Base-by-base conservation (phyloP, 129 eudicot genomes). In the Flaveria robusta region DNA sequence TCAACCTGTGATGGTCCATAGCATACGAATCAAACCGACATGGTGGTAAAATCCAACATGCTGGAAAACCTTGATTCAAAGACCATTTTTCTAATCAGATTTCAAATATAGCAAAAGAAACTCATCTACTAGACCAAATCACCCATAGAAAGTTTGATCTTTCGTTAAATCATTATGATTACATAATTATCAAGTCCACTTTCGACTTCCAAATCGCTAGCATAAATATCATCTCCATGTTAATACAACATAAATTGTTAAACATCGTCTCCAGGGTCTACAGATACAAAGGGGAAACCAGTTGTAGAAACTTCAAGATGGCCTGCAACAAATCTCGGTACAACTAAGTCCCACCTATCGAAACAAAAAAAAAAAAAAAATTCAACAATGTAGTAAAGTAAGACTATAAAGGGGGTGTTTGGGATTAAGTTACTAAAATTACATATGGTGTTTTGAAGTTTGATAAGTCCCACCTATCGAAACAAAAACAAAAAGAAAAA, bases 281-380 rank as follows among this genome's bases (percentile, higher is more conserved):
- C 5, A 75, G 77, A 72, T 20, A 68, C 7, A 47, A 20, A 68
- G 29, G 76, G 15, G 41, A 71, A 51, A 42, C 22, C 42, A 39
- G 24, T 37, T 34, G 39, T 22, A 74, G 43, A 15, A 13, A 50
- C 85, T 42, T 74, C 77, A 82, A 15, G 76, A 68, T 70, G 96
- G 96, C 86, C 96, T 86, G 76, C 84, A 72, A 89, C 97, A 92
- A 71, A 92, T 27, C 72, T 79, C 81, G 70, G 77, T 69, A 37
- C 88, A 75, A 11, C 71, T 74, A 66, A 89, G 79, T 55, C 83
- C 84, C 42, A 45, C 88, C 96, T 92, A 87, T 22, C 71, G 55
- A 42, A 71, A 76, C 5, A 19, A 66, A 12, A 34, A 23, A 9
- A 13, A 45, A 16, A 8, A 27, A 23, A 18, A 8, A 27, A 23